Percentiles rank a stretch among this genome's conserved stretches.
These are phyloP conservation scores for Lanmaoa rubissima DNA, from an alignment of 768 basidiomycete species.

Conservation along the genomic window DNA sequence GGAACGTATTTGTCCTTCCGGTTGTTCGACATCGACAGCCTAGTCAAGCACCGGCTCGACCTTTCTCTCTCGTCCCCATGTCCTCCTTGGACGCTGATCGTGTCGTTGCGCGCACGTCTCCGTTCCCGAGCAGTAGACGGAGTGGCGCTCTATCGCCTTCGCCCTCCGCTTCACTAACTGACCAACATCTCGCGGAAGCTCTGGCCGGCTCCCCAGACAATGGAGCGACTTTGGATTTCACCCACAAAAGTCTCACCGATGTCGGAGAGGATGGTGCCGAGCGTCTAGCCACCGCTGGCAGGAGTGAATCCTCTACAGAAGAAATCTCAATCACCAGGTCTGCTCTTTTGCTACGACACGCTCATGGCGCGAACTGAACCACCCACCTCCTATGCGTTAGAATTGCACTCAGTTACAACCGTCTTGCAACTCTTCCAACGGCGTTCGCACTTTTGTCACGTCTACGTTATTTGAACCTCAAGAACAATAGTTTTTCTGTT, in stretches of 20 bases:
- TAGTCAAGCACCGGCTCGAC: constrained; percentile 13
- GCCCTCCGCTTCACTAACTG: constrained; percentile 45
- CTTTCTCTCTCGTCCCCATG: constrained; percentile 20
- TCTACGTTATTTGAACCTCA: constrained; percentile 84
- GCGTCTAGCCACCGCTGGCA: constrained; percentile 65
- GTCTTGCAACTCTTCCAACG: constrained; percentile 70
- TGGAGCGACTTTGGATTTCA: constrained; percentile 82
- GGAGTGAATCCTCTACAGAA: constrained; percentile 43
- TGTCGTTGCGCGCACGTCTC: constrained; percentile 28
- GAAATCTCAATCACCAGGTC: constrained; percentile 63
- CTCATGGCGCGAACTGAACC: constrained; percentile 6
- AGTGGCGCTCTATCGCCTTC: constrained; percentile 29
- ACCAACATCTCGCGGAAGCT: constrained; percentile 64
- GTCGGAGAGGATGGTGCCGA: constrained; percentile 74
- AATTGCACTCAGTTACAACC: constrained; percentile 85
- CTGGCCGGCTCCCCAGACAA: constrained; percentile 65
- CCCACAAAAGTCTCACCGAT: constrained; percentile 74
- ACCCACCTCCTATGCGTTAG: constrained; percentile 38
- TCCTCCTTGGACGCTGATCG: constrained; percentile 31
- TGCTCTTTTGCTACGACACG: constrained; percentile 19
- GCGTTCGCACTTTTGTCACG: constrained; percentile 70
- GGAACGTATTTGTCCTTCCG: constrained; percentile 17
- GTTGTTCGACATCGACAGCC: constrained; percentile 17
- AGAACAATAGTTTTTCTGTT: constrained; percentile 74
- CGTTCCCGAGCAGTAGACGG: constrained; percentile 24